phyloP scores from a whole-genome alignment of 768 basidiomycete genomes.

The Inosperma sp. region DNA sequence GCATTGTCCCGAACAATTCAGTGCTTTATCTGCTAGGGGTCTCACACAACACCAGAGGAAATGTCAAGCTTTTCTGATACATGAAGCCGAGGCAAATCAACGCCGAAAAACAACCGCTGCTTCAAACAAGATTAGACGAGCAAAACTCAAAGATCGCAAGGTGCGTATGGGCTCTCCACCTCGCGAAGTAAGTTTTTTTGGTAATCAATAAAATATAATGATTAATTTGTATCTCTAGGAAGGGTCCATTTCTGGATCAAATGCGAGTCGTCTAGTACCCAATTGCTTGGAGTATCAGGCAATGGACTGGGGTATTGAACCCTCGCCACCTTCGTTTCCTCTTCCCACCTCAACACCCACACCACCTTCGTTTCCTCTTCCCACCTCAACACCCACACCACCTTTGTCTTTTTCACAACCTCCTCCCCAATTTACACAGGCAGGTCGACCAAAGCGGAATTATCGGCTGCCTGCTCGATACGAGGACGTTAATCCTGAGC shows the following conservation, averaged over 20 bases:
- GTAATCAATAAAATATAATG: constrained; percentile 2
- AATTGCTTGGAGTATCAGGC: neutral
- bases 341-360: too few species aligned
- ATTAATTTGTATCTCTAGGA: constrained; percentile 2
- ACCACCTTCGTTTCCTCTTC: too few species aligned
- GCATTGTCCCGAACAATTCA: constrained; percentile 10
- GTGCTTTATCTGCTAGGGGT: neutral
- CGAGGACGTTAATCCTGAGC: neutral
- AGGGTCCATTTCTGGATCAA: constrained; percentile 1
- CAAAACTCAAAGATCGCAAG: constrained; percentile 9
- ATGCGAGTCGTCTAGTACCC: neutral
- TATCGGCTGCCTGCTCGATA: neutral
- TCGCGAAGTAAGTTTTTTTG: neutral
- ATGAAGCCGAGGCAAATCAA: neutral
- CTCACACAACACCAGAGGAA: constrained; percentile 13
- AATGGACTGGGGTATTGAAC: too few species aligned
- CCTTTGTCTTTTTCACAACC: too few species aligned
- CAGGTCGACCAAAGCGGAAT: too few species aligned
- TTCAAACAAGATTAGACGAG: constrained; percentile 8
- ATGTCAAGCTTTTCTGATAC: constrained; percentile 8
- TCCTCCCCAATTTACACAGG: too few species aligned
- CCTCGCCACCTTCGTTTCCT: too few species aligned
- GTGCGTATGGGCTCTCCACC: neutral
- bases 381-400: too few species aligned
- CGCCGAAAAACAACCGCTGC: constrained; percentile 8